Evolutionary conservation across 257 asterid genomes (phyloP).

Genomic region (Plantago major): DNA sequence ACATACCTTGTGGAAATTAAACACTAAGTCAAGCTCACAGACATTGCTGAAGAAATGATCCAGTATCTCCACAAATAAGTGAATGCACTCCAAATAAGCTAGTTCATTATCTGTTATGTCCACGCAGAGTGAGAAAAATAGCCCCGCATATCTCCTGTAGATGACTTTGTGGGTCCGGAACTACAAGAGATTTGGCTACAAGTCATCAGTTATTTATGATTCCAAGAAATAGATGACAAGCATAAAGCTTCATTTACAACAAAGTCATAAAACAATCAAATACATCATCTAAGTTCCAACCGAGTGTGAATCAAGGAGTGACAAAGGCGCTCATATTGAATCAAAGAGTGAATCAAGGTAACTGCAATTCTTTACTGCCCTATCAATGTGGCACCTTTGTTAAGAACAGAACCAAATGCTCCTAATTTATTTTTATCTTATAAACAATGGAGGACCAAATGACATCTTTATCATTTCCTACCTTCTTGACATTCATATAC

Average conservation of each 20-base stretch:
- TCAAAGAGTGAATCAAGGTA: no score
- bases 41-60: slow-evolving; percentile 98
- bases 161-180: slow-evolving; percentile 85
- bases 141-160: slow-evolving; percentile 95
- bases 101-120: slow-evolving; percentile 96
- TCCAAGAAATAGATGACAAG: background rate
- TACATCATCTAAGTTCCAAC: background rate
- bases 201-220: slow-evolving; percentile 4
- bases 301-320: background rate
- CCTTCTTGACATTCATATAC: no score
- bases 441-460: no score
- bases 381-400: no score
- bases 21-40: slow-evolving; percentile 92
- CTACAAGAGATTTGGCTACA: background rate
- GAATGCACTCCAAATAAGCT: slow-evolving; percentile 82
- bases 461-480: no score
- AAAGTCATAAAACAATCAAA: background rate
- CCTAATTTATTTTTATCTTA: no score
- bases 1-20: slow-evolving; percentile 94
- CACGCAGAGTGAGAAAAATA: slow-evolving; percentile 90
- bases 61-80: slow-evolving; percentile 95
- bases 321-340: slow-evolving; percentile 1
- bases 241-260: background rate
- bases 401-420: no score
- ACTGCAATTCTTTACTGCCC: no score